These are phyloP conservation scores for Irpex lacteus DNA, from an alignment of 1,284 basidiomycete genomes.

Conservation along the genomic window DNA sequence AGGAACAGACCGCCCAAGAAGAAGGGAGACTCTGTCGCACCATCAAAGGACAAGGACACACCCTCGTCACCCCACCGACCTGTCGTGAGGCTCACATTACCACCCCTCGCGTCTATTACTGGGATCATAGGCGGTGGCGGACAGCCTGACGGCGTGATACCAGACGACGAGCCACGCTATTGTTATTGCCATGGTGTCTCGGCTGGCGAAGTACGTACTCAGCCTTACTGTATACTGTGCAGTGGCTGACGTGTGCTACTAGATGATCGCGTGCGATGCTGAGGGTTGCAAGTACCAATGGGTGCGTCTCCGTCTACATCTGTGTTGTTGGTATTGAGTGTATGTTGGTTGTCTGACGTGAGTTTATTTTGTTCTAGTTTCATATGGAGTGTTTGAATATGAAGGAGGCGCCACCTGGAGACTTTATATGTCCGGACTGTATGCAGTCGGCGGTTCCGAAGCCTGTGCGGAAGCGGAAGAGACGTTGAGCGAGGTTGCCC, in stretches of 20 bases:
- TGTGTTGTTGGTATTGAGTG: neutral
- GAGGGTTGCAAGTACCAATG: conserved; percentile 70
- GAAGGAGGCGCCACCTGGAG: neutral
- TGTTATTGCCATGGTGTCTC: conserved; percentile 78
- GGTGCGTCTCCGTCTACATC: conserved; percentile 43
- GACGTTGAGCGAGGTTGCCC: neutral
- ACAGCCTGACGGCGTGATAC: conserved; percentile 5
- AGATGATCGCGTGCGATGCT: conserved; percentile 87
- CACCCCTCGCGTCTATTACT: conserved; percentile 18
- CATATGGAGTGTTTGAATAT: neutral
- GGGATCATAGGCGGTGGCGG: neutral
- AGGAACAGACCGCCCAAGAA: conserved; percentile 9
- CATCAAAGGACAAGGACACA: neutral
- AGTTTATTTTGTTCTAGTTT: neutral
- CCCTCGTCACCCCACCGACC: neutral
- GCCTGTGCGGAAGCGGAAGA: neutral
- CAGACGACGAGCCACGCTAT: conserved; percentile 54
- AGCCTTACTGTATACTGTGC: conserved; percentile 21
- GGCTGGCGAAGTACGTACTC: conserved; percentile 60
- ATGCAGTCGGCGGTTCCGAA: neutral
- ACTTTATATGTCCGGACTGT: neutral
- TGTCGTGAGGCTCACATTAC: conserved; percentile 16
- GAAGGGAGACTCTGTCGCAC: conserved; percentile 9
- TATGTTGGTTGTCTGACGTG: neutral
- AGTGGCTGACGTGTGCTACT: conserved; percentile 7